Base-by-base conservation (phyloP, 1,284 basidiomycete genomes). In the Taiwanofungus camphoratus region DNA sequence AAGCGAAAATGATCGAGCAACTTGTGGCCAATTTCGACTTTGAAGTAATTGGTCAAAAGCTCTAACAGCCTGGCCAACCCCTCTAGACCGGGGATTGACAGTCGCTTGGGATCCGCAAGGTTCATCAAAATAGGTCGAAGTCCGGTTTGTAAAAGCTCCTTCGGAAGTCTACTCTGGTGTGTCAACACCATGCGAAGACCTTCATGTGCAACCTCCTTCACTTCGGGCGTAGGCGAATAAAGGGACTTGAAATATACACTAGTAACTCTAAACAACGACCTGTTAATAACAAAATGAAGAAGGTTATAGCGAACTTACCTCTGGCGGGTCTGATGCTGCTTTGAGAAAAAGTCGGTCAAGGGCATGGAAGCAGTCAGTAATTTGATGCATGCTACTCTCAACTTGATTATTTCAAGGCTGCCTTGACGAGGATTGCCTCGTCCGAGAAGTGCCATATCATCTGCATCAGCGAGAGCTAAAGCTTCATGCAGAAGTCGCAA, bases 11-110 rank as follows among this genome's bases (percentile, higher is more conserved):
- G 96, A 57, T 98, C 94, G 13, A 99, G 74, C 6, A 99, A 78
- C 68, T 99, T 99, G 64, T 91, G 83, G 7, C 96, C 97, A 53
- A 99, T 99, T 69, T 99, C 96, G 33, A 99, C 95, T 64, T 99
- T 99, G 83, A 99, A 99, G 68, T 99, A 99, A 62, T 96, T 98
- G 36, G 94, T 97, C 44, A 99, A 69, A 5, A 99, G 76, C 63
- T 97, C 92, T 39, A 99, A 71, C 46, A 99, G 76, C n/a, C 94
- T 82, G 11, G 96, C 95, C 19, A 99, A 71, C 4, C 97, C 96
- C 61, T 98, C 92, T 36, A 99, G 69, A 15, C 95, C 94, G 5
- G 91, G 81, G n/a, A 97, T 88, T 3, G 92, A 95, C 22, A 99
- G 74, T 22, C 92, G 82, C 60, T 94, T 93, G 31, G 94, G 89